Percentiles rank a stretch among this genome's conserved stretches.
phyloP scores from a whole-genome alignment of 192 early-diverging fungal species.

The Umbelopsis sp. region DNA sequence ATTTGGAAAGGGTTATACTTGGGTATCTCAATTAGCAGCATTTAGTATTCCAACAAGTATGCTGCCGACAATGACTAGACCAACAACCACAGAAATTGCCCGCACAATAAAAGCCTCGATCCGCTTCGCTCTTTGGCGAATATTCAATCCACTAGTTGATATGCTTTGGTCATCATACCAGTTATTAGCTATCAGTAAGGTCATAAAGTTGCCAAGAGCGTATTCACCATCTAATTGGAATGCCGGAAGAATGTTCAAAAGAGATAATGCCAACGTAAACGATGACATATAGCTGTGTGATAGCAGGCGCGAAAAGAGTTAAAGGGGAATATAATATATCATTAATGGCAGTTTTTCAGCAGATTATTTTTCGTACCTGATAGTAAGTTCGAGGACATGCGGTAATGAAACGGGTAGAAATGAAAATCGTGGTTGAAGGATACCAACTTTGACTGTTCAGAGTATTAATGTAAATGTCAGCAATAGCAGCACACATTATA shows the following conservation, averaged over 20 bases:
- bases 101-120: conserved; percentile 20
- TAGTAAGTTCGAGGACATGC: conserved; percentile 50
- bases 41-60: conserved; percentile 27
- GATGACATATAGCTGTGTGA: conserved; percentile 62
- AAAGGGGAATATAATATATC: neutral
- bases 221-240: conserved; percentile 73
- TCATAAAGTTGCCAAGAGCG: conserved; percentile 43
- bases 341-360: neutral
- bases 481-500: neutral
- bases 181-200: conserved; percentile 9
- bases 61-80: conserved; percentile 36
- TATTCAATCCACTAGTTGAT: neutral
- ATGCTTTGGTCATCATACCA: neutral
- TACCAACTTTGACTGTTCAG: conserved; percentile 61
- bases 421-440: conserved; percentile 50
- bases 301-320: neutral
- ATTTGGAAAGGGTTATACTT: neutral
- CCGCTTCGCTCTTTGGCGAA: conserved; percentile 18
- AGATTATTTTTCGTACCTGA: conserved; percentile 41
- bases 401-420: conserved; percentile 64
- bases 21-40: neutral
- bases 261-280: conserved; percentile 64
- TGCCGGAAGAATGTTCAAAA: conserved; percentile 77
- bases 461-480: neutral
- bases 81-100: conserved; percentile 23